These are phyloP conservation scores for Chenopodium quinoa DNA, from an alignment of 148 eudicot species.

Conservation along the genomic window DNA sequence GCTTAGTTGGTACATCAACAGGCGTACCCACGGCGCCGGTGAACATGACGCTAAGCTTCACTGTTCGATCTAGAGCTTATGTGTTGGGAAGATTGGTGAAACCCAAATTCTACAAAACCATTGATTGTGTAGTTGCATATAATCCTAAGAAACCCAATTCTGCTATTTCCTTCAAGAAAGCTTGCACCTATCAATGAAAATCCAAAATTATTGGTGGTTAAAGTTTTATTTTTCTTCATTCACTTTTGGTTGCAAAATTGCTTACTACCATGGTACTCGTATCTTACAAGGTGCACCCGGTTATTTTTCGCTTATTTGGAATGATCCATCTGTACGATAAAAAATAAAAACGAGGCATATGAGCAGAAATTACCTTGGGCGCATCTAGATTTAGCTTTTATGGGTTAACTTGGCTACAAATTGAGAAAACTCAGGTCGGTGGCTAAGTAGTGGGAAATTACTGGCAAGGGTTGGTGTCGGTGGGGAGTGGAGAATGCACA, in stretches of 20 bases:
- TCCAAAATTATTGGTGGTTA: too few relatives aligned
- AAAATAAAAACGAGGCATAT: neutral
- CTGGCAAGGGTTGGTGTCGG: constrained; percentile 14
- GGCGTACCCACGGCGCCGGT: constrained; percentile 56
- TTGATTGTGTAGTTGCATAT: constrained; percentile 48
- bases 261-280: too few relatives aligned
- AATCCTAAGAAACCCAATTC: constrained; percentile 44
- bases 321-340: too few relatives aligned
- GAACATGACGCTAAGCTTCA: constrained; percentile 53
- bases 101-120: constrained; percentile 55
- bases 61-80: constrained; percentile 63
- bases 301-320: neutral
- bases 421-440: neutral
- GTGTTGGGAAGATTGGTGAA: constrained; percentile 79
- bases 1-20: constrained; percentile 50
- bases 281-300: neutral
- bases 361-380: neutral
- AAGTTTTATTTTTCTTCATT: too few relatives aligned
- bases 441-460: neutral
- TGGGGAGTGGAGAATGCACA: neutral
- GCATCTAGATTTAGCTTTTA: neutral
- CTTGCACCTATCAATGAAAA: constrained; percentile 50
- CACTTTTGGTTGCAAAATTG: neutral
- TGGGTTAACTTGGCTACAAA: neutral
- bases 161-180: constrained; percentile 56